Evolutionary conservation across 305 asterid genomes (phyloP).

Genomic region (Rubia occidens): DNA sequence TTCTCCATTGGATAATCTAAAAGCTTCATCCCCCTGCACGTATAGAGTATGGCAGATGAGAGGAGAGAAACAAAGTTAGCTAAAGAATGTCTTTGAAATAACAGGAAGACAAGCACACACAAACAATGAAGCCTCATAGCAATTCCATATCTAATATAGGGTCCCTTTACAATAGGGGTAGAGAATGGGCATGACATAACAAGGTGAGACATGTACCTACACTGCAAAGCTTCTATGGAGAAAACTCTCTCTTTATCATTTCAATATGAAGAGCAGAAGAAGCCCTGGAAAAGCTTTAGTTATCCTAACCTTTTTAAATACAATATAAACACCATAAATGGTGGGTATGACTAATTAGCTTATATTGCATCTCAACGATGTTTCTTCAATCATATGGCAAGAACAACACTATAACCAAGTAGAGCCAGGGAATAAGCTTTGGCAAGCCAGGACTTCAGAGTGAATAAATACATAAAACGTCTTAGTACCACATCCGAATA

Average conservation of each 20-base stretch:
- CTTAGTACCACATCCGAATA: background rate
- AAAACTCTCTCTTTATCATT: background rate
- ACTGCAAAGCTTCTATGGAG: background rate
- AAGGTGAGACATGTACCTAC: background rate
- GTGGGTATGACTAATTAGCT: background rate
- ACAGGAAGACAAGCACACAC: background rate
- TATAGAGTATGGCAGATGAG: background rate
- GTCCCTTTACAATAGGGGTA: background rate
- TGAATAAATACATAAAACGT: background rate
- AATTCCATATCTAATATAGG: background rate
- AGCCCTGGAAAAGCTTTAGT: background rate
- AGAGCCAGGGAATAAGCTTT: background rate
- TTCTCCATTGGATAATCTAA: constrained; percentile 51
- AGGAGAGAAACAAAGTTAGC: background rate
- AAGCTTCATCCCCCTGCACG: constrained; percentile 71
- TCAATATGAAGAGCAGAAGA: background rate
- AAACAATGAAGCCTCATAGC: background rate
- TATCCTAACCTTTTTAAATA: too few species aligned
- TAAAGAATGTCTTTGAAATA: background rate
- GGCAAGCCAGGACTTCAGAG: background rate
- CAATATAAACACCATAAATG: background rate
- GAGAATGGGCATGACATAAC: background rate
- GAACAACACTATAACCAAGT: background rate
- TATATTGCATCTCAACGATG: background rate
- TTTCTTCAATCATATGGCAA: background rate